Conservation (phyloP, 2,329 filamentous ascomycete species). For the Drechslerella stenobrocha region DNA sequence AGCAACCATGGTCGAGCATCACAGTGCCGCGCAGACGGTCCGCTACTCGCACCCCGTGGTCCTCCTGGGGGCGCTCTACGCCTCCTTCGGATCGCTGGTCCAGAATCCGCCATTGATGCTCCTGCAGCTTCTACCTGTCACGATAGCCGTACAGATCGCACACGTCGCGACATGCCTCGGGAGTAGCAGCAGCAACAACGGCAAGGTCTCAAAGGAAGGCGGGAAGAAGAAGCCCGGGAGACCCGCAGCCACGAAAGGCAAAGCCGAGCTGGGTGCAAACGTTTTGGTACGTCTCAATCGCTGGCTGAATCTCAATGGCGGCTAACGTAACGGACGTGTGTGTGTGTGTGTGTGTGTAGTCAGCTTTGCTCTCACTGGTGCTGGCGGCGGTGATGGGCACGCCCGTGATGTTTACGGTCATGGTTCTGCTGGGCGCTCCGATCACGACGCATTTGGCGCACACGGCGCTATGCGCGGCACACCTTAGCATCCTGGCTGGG, state of each 20-base stretch:
- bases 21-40: conserved; percentile 61
- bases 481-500: conserved; percentile 76
- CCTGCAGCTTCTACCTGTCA: conserved; percentile 64
- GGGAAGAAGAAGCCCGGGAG: conserved; percentile 28
- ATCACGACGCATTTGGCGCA: conserved; percentile 77
- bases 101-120: conserved; percentile 70
- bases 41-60: conserved; percentile 70
- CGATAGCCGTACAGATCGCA: conserved; percentile 67
- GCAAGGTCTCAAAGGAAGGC: neutral
- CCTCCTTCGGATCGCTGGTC: conserved; percentile 70
- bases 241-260: conserved; percentile 20
- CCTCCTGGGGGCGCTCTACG: conserved; percentile 66
- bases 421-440: conserved; percentile 90
- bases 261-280: conserved; percentile 10
- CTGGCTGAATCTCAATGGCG: neutral
- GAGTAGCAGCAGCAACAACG: conserved; percentile 13
- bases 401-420: conserved; percentile 62
- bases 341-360: conserved; percentile 58
- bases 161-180: conserved; percentile 67
- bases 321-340: neutral
- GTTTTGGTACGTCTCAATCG: conserved; percentile 17
- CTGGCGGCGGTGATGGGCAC: conserved; percentile 61
- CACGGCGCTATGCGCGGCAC: conserved; percentile 77
- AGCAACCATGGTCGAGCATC: conserved; percentile 59
- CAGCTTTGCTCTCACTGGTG: conserved; percentile 70